A percentile compares a stretch with the other conserved stretches of the same genome.
These are phyloP conservation scores for Prorocentrum cordatum DNA, from an alignment of 169 alveolate genomes.

Conservation along the genomic window DNA sequence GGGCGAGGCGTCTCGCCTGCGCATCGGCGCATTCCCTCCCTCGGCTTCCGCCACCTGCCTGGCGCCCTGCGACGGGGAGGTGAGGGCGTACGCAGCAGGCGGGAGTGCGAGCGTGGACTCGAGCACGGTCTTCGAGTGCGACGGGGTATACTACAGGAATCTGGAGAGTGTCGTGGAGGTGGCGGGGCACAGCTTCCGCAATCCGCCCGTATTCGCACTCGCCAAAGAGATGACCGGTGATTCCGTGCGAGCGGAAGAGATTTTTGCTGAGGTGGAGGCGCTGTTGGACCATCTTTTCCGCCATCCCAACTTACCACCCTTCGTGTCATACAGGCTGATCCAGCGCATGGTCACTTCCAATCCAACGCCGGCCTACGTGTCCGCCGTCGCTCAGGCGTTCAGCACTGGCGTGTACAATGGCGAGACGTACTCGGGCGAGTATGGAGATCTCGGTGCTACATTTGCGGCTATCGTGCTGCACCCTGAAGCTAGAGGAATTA, in stretches of 20 bases:
- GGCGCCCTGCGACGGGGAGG: not conserved
- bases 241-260: too few relatives aligned
- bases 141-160: conserved; percentile 31
- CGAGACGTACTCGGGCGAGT: conserved; percentile 40
- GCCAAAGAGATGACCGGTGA: too few relatives aligned
- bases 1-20: too few relatives aligned
- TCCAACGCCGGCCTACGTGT: conserved; percentile 8
- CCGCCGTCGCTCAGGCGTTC: conserved; percentile 33
- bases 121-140: conserved; percentile 2
- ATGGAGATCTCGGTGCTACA: conserved; percentile 52
- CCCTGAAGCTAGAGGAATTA: not conserved
- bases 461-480: conserved; percentile 30
- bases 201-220: conserved; percentile 9
- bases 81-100: not conserved
- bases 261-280: conserved; percentile 38
- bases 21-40: too few relatives aligned
- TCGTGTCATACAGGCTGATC: conserved; percentile 20
- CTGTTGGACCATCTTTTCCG: conserved; percentile 38
- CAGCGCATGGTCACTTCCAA: conserved; percentile 27
- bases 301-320: conserved; percentile 36
- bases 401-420: not conserved
- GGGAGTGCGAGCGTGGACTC: not conserved
- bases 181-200: conserved; percentile 12
- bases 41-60: not conserved
- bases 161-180: conserved; percentile 7